A percentile compares a stretch with the other conserved stretches of the same genome.
Conservation (phyloP, 2,329 filamentous ascomycete species). For the Alternaria dauci region DNA sequence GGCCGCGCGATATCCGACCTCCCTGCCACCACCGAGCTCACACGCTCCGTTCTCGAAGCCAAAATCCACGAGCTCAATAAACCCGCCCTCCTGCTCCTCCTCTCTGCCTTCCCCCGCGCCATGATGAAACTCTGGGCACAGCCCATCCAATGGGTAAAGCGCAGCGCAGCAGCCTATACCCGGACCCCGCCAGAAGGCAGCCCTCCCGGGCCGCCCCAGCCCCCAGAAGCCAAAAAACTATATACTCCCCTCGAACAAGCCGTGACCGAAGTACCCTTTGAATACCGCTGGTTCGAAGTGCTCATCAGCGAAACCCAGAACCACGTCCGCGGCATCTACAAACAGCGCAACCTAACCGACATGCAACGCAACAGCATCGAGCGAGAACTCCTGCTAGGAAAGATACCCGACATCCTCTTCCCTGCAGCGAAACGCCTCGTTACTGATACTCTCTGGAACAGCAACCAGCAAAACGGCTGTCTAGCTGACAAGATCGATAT, state of each 20-base stretch:
- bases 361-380: conserved; percentile 60
- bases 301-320: conserved; percentile 68
- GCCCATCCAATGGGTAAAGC: conserved; percentile 44
- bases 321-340: conserved; percentile 68
- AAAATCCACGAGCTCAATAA: conserved; percentile 46
- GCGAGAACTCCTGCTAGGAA: conserved; percentile 61
- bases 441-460: conserved; percentile 48
- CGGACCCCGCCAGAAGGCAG: conserved; percentile 49
- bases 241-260: conserved; percentile 51
- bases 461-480: conserved; percentile 47
- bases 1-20: conserved; percentile 32
- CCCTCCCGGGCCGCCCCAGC: conserved; percentile 50
- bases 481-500: conserved; percentile 70
- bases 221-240: conserved; percentile 54
- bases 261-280: conserved; percentile 53
- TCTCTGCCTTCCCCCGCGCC: conserved; percentile 47
- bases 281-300: conserved; percentile 56
- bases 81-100: conserved; percentile 43
- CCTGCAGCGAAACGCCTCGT: conserved; percentile 60
- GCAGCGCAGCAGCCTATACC: conserved; percentile 36
- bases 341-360: conserved; percentile 54
- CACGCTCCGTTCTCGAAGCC: conserved; percentile 35
- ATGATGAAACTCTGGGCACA: conserved; percentile 50
- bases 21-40: conserved; percentile 48
- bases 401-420: conserved; percentile 61